These are phyloP conservation scores for Phytophthora syringae DNA, from an alignment of 352 stramenopile species.

Conservation along the genomic window DNA sequence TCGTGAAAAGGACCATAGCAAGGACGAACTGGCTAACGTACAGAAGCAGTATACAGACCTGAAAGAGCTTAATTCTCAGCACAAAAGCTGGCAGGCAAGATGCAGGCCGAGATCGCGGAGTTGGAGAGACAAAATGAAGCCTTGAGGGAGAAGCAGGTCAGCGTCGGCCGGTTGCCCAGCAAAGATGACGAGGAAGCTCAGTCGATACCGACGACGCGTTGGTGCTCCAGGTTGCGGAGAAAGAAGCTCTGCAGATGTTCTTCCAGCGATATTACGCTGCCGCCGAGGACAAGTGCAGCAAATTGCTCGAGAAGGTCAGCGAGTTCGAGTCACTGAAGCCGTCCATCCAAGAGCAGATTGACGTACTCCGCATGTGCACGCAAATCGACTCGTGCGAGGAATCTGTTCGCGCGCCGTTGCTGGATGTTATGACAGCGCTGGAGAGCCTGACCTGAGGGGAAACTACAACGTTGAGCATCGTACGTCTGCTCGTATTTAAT, in stretches of 20 bases:
- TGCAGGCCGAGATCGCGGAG: conserved; percentile 27
- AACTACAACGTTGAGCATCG: neutral
- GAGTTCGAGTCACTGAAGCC: conserved; percentile 38
- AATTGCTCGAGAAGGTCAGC: conserved; percentile 39
- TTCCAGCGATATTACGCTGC: conserved; percentile 50
- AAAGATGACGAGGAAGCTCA: conserved; percentile 10
- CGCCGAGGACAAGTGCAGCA: conserved; percentile 57
- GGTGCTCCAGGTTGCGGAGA: conserved; percentile 43
- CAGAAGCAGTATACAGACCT: conserved; percentile 32
- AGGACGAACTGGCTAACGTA: conserved; percentile 27
- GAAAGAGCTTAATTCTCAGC: conserved; percentile 17
- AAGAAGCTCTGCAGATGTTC: conserved; percentile 54
- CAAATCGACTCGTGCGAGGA: conserved; percentile 43
- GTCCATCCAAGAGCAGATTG: conserved; percentile 32
- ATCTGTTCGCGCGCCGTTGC: conserved; percentile 36
- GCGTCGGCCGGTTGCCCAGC: conserved; percentile 16
- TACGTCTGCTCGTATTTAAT: neutral
- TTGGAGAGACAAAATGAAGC: conserved; percentile 34
- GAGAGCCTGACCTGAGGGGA: conserved; percentile 9
- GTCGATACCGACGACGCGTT: conserved; percentile 5
- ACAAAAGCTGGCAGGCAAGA: conserved; percentile 12
- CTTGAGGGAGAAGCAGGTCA: conserved; percentile 18
- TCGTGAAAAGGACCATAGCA: conserved; percentile 11
- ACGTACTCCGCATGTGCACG: conserved; percentile 36
- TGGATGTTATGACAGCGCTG: conserved; percentile 39